Evolutionary conservation across 805 yeast genomes (phyloP), one percentile per base, ranked within the genome.

Genomic region (Candida nonsorbophila): DNA sequence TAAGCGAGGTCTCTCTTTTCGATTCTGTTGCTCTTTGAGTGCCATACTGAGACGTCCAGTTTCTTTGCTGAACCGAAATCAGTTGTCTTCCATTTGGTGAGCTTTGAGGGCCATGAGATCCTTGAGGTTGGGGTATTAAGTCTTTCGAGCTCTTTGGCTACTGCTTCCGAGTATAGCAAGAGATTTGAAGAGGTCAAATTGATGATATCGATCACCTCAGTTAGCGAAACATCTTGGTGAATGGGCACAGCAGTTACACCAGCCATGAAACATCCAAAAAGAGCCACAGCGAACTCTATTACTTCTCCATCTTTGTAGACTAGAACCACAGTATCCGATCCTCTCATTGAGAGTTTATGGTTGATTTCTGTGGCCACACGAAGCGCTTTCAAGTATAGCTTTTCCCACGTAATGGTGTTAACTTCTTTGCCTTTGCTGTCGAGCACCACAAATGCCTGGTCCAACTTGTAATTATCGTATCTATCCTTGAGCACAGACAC

Each of bases 161-260:
- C 85, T 1, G 79, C 57, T 19, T 88, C 97, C 0, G 96, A 84
- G 40, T 85, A 79, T 17, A 92, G 60, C 28, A 88, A 79, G 29
- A 84, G 63, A 49, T 81, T 86, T 1, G 94, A 72, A 34, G 79
- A 84, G 0, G 97, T 84, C 18, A 72, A 65, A 24, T 70, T 72
- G 54, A 88, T 74, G 19, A 88, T 81, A 36, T 76, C 78, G 9
- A 75, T 67, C 36, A 87, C 76, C 39, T 87, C 95, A 23, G 64
- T 63, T 16, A 79, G 58, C 18, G 81, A 79, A 16, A 77, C 70
- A 30, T 78, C 83, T 34, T 86, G 79, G 30, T 84, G 84, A 23
- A 92, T 77, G 0, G 98, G 98, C 4, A 92, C 90, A 0, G 97
- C 97, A 2, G 92, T 88, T 25, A 86, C 82, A 2, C 95, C 95